phyloP scores from a whole-genome alignment of 306 rosid genomes.

The Herpetospermum pedunculosum region DNA sequence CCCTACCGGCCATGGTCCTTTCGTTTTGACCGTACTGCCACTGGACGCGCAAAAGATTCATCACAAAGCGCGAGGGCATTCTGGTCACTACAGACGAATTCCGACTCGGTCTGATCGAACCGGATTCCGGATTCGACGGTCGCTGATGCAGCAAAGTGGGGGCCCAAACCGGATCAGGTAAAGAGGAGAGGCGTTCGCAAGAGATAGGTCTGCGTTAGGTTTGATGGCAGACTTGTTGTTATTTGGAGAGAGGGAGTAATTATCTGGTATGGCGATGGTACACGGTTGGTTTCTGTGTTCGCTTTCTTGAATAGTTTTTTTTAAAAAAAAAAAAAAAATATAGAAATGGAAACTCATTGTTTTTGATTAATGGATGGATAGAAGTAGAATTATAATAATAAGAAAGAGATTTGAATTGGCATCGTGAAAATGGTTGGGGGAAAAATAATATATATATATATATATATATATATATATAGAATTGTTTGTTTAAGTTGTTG shows the following conservation, averaged over 20 bases:
- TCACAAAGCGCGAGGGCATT: neutral
- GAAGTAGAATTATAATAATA: neutral
- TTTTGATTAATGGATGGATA: neutral
- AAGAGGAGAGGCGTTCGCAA: constrained; percentile 1
- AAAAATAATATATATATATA: neutral
- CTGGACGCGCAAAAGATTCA: neutral
- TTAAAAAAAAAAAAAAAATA: no score
- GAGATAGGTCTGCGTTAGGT: constrained; percentile 11
- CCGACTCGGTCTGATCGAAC: neutral
- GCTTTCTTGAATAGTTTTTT: neutral
- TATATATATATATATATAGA: neutral
- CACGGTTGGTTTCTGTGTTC: neutral
- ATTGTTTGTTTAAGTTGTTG: neutral
- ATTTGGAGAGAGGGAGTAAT: neutral
- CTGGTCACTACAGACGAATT: neutral
- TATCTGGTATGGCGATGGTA: constrained; percentile 4
- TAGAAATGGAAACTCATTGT: neutral
- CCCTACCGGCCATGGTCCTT: neutral
- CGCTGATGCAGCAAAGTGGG: neutral
- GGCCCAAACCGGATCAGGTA: neutral
- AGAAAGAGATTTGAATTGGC: neutral
- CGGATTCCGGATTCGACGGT: neutral
- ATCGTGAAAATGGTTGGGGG: neutral
- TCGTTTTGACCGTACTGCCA: neutral
- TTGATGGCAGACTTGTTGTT: constrained; percentile 1